Evolutionary conservation across 192 early-diverging fungal species (phyloP).

Genomic region (Gryganskiella cystojenkinii): DNA sequence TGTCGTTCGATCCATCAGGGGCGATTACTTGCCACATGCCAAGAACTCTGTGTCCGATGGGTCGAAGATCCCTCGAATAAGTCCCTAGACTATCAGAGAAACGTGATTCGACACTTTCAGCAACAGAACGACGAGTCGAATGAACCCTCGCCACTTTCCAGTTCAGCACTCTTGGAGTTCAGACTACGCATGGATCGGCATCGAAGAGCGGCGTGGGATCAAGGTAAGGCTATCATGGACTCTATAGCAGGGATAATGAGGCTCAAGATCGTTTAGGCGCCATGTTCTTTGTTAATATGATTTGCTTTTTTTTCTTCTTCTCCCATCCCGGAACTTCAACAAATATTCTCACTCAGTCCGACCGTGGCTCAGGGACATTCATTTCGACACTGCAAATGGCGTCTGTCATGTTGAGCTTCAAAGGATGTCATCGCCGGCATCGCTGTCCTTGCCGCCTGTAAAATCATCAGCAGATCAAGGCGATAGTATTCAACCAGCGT

Average conservation of each 20-base stretch:
- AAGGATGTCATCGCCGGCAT: background rate
- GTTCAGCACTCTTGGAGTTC: slow-evolving; percentile 36
- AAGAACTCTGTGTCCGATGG: slow-evolving; percentile 33
- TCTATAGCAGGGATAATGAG: background rate
- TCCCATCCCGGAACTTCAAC: background rate
- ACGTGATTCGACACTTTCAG: slow-evolving; percentile 49
- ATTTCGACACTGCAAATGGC: slow-evolving; percentile 43
- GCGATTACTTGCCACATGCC: slow-evolving; percentile 49
- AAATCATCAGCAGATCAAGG: no score
- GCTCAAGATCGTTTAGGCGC: no score
- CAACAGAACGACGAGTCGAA: slow-evolving; percentile 15
- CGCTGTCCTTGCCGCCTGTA: no score
- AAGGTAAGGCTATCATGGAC: slow-evolving; percentile 13
- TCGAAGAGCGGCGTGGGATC: slow-evolving; percentile 37
- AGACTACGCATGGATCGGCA: slow-evolving; percentile 59
- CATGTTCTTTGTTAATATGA: background rate
- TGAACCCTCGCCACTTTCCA: slow-evolving; percentile 29
- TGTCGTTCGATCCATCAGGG: slow-evolving; percentile 15
- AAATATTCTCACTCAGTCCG: slow-evolving; percentile 4
- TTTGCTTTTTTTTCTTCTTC: background rate
- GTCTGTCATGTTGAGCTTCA: slow-evolving; percentile 29
- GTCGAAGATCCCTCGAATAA: slow-evolving; percentile 55
- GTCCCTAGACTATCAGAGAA: slow-evolving; percentile 53
- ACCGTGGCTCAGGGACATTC: slow-evolving; percentile 22
- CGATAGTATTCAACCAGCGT: background rate